These are phyloP conservation scores for Rhododendron griersonianum DNA, from an alignment of 148 eudicot genomes.

Conservation along the genomic window DNA sequence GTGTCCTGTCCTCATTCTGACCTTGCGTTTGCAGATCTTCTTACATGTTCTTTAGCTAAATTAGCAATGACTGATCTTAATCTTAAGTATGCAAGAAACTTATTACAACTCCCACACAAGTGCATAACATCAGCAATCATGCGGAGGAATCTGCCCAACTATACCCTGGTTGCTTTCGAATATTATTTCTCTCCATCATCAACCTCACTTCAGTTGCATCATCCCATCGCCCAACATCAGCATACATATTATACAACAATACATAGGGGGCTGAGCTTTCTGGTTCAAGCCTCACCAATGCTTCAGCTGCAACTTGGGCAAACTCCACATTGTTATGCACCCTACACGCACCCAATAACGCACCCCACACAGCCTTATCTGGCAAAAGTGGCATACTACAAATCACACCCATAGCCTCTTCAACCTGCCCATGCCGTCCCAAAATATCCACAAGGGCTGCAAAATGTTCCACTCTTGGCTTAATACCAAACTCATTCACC, in stretches of 20 bases:
- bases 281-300: constrained; percentile 1
- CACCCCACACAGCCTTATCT: constrained; percentile 9
- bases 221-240: constrained; percentile 6
- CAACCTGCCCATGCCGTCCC: constrained; percentile 11
- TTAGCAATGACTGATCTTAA: not conserved
- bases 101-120: not conserved
- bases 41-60: not conserved
- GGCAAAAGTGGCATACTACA: constrained; percentile 7
- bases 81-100: not conserved
- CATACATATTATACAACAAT: constrained; percentile 6
- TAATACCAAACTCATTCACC: constrained; percentile 5
- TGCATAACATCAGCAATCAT: not conserved
- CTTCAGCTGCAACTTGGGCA: constrained; percentile 11
- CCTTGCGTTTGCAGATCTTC: not conserved
- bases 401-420: constrained; percentile 7
- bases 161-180: constrained; percentile 5
- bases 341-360: constrained; percentile 8
- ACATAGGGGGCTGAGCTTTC: constrained; percentile 13
- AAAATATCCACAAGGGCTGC: constrained; percentile 6
- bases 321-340: constrained; percentile 11
- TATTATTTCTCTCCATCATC: constrained; percentile 7
- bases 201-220: constrained; percentile 11
- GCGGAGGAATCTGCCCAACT: constrained; percentile 9
- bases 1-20: not conserved
- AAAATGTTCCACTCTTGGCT: constrained; percentile 12